Conservation (phyloP, 768 basidiomycete genomes). For the Chalciporus sphaerocephalus region DNA sequence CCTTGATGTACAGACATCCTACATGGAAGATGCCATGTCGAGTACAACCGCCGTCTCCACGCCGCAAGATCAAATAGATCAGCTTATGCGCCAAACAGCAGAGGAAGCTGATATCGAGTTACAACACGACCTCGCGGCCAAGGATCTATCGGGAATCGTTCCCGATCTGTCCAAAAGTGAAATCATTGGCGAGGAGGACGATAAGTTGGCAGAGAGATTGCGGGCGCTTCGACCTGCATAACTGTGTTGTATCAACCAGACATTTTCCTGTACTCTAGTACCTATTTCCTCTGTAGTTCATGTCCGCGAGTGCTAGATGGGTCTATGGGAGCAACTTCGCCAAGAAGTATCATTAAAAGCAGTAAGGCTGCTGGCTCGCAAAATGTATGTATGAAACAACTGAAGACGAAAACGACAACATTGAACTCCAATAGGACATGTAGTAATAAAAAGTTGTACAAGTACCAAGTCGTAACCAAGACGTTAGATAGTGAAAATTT, state of each 20-base stretch:
- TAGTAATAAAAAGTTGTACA: constrained; percentile 19
- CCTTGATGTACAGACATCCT: constrained; percentile 94
- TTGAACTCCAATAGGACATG: constrained; percentile 9
- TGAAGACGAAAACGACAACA: constrained; percentile 11
- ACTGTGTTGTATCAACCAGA: neutral
- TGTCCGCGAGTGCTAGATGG: neutral
- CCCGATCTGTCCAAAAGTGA: constrained; percentile 53
- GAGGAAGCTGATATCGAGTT: constrained; percentile 96
- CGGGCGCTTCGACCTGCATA: constrained; percentile 82
- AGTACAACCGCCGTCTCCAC: constrained; percentile 89
- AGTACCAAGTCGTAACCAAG: constrained; percentile 12
- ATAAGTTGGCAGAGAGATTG: constrained; percentile 77
- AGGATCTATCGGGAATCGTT: constrained; percentile 51
- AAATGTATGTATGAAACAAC: neutral
- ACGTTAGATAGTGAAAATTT: constrained; percentile 27
- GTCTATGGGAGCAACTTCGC: neutral
- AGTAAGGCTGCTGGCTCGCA: constrained; percentile 5
- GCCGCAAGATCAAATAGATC: constrained; percentile 96
- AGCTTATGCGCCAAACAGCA: constrained; percentile 86
- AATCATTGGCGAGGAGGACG: constrained; percentile 69
- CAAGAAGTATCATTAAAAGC: constrained; percentile 11
- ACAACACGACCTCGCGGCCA: constrained; percentile 80
- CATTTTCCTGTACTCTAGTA: constrained; percentile 11
- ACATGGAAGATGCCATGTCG: constrained; percentile 97
- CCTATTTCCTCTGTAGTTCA: neutral